A percentile compares a stretch with the other conserved stretches of the same genome.
phyloP scores from a whole-genome alignment of 352 stramenopile genomes.

The Albugo candida region DNA sequence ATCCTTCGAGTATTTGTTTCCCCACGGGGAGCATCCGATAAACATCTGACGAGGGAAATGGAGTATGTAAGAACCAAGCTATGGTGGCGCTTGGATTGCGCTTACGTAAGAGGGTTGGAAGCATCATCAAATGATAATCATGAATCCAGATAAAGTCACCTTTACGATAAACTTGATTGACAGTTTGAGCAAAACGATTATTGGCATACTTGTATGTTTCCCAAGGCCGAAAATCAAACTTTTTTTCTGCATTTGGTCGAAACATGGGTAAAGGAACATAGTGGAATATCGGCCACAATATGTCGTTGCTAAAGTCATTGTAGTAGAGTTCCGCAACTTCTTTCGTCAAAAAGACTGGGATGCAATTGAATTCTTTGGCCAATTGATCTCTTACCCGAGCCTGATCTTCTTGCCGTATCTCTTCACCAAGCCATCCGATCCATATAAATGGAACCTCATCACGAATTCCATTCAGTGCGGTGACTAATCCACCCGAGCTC shows the following conservation, averaged over 20 bases:
- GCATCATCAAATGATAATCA: constrained; percentile 79
- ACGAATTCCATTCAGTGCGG: constrained; percentile 71
- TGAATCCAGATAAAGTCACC: constrained; percentile 79
- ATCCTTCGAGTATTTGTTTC: constrained; percentile 53
- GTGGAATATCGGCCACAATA: constrained; percentile 83
- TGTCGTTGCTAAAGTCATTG: constrained; percentile 85
- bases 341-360: constrained; percentile 78
- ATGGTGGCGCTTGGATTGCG: constrained; percentile 55
- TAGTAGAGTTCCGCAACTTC: constrained; percentile 81
- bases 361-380: constrained; percentile 73
- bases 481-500: constrained; percentile 76
- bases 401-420: constrained; percentile 71
- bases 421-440: constrained; percentile 81
- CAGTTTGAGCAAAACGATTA: constrained; percentile 58
- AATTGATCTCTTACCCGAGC: constrained; percentile 63
- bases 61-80: constrained; percentile 78
- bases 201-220: constrained; percentile 77
- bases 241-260: constrained; percentile 74
- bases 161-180: constrained; percentile 57
- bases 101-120: constrained; percentile 55
- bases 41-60: constrained; percentile 75
- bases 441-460: constrained; percentile 81
- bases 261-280: constrained; percentile 80
- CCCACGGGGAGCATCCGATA: constrained; percentile 70
- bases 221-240: constrained; percentile 80